Conservation (phyloP, 225 moss, liverwort and hornwort species). For the Sphagnum tenellum region DNA sequence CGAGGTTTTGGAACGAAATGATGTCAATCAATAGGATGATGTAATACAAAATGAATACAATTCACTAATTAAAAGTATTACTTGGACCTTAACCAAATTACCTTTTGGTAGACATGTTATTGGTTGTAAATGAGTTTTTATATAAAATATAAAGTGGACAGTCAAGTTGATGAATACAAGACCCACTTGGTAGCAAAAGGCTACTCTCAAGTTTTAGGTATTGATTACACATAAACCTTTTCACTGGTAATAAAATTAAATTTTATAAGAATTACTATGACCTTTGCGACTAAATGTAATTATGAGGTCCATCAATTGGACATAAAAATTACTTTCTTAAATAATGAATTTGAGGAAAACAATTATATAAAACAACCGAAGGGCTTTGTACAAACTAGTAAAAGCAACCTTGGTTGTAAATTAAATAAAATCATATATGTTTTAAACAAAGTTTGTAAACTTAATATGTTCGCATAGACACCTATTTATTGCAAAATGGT, state of each 20-base stretch:
- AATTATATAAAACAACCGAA: neutral
- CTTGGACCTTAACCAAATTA: constrained; percentile 1
- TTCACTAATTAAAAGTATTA: neutral
- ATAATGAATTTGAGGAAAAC: neutral
- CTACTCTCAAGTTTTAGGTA: neutral
- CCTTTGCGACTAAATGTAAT: neutral
- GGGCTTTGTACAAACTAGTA: neutral
- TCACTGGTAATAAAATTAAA: neutral
- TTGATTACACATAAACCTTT: neutral
- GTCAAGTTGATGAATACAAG: constrained; percentile 1
- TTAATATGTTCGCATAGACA: too few relatives aligned
- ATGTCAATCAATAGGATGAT: too few relatives aligned
- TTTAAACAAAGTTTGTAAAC: too few relatives aligned
- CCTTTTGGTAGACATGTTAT: neutral
- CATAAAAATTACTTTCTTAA: neutral
- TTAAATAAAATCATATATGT: too few relatives aligned
- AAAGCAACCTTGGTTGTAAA: too few relatives aligned
- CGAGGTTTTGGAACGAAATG: neutral
- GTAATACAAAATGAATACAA: neutral
- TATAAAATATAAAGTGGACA: neutral
- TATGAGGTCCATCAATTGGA: neutral
- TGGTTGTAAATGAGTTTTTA: neutral
- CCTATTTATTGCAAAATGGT: too few relatives aligned
- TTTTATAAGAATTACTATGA: neutral
- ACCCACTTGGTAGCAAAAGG: neutral